Evolutionary conservation across 1,139 yeast genomes (phyloP), one percentile per base, ranked within the genome.

Genomic region (Pichia norvegensis): DNA sequence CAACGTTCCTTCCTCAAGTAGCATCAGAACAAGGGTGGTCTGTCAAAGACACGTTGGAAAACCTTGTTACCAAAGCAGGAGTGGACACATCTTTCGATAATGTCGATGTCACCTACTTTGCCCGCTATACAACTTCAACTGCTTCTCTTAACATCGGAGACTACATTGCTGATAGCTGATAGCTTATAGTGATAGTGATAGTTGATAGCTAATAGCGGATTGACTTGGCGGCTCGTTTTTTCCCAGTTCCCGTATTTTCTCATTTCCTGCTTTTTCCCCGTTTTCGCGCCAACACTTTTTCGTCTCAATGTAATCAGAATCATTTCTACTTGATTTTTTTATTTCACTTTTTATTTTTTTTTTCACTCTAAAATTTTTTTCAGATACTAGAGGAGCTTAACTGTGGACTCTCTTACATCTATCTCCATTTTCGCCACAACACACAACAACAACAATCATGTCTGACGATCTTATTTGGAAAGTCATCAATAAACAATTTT

Each of bases 11-110:
- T 41, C 98, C 98, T 0, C 84, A 80, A 40, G 97, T 94, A 1
- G 95, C 96, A 16, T 72, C 67, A n/a, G 97, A 90, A 53, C 95
- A 90, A 56, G 79, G 76, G 4, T 90, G 97, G 97, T 77, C 74
- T 55, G 74, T 85, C 58, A 65, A 67, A 17, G 80, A 84, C 17
- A 90, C 98, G 0, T 66, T 90, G 47, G 70, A 69, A 52, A 74
- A 85, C 54, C 70, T 94, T 40, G 76, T 92, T 4, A 67, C 71
- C 35, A 92, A 92, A 61, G 88, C 95, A 0, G 94, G 83, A 0
- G 66, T 60, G 21, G 47, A 55, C 23, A 61, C 54, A 1, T 37
- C 25, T 22, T 37, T 29, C n/a, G n/a, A 14, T 14, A 11, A 33
- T 4, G 35, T 52, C 7, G 56, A 55, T 11, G 39, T 61, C 40